Evolutionary conservation across 140 eudicot genomes (phyloP).

Genomic region (Erigeron philadelphicus): DNA sequence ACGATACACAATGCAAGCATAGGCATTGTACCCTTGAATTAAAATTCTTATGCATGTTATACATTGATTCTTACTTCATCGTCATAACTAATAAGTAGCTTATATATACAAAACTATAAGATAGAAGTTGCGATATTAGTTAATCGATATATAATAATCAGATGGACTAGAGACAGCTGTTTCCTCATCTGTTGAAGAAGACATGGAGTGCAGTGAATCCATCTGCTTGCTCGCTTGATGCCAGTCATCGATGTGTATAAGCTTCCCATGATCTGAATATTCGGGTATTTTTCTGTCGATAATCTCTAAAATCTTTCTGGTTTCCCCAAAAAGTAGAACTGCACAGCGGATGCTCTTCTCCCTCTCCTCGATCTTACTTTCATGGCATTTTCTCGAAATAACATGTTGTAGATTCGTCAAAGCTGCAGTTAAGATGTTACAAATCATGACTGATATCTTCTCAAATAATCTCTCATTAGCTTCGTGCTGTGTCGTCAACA

Average conservation of each 20-base stretch:
- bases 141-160: conserved; percentile 40
- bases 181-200: conserved; percentile 30
- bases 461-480: conserved; percentile 38
- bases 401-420: conserved; percentile 50
- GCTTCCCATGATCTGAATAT: conserved; percentile 37
- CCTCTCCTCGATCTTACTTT: conserved; percentile 52
- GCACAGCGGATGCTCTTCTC: conserved; percentile 49
- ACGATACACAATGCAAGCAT: too few species aligned
- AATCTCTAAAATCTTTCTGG: conserved; percentile 39
- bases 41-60: conserved; percentile 2
- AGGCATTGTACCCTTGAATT: too few species aligned
- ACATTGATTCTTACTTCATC: not conserved
- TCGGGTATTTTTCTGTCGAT: conserved; percentile 33
- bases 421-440: conserved; percentile 50
- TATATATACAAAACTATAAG: conserved; percentile 6
- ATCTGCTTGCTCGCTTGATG: conserved; percentile 36
- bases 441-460: conserved; percentile 38
- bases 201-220: conserved; percentile 14
- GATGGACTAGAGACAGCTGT: conserved; percentile 24
- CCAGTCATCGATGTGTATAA: conserved; percentile 54
- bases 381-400: conserved; percentile 50
- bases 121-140: conserved; percentile 18
- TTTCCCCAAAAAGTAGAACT: conserved; percentile 55
- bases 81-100: not conserved
- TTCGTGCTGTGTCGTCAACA: conserved; percentile 19